A percentile compares a stretch with the other conserved stretches of the same genome.
These are phyloP conservation scores for Diaporthe citri DNA, from an alignment of 2,329 filamentous ascomycete genomes.

Conservation along the genomic window DNA sequence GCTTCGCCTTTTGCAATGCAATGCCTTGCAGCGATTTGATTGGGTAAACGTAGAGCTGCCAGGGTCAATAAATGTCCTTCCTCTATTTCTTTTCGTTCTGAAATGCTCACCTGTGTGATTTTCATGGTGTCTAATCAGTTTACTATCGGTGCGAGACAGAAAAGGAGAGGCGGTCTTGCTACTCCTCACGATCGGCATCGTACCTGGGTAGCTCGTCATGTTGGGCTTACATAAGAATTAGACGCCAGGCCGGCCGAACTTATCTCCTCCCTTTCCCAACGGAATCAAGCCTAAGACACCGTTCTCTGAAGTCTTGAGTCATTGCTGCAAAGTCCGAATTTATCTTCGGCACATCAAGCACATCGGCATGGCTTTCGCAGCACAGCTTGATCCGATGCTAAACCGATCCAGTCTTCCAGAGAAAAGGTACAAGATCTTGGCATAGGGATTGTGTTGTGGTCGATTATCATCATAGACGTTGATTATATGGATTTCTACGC, in stretches of 20 bases:
- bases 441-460: neutral
- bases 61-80: neutral
- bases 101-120: conserved; percentile 31
- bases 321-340: neutral
- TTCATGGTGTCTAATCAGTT: conserved; percentile 20
- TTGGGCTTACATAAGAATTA: conserved; percentile 18
- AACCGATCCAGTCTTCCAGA: neutral
- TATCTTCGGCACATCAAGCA: neutral
- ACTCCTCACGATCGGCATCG: conserved; percentile 13
- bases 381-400: neutral
- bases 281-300: neutral
- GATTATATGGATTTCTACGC: neutral
- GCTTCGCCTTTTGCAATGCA: conserved; percentile 62
- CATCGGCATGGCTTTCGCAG: neutral
- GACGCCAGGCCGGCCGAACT: neutral
- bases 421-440: neutral
- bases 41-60: conserved; percentile 77
- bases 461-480: neutral
- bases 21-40: conserved; percentile 79
- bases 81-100: too few species aligned
- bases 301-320: neutral
- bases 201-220: neutral
- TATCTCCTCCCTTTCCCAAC: too few species aligned
- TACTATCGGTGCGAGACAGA: neutral
- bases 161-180: neutral